Percentiles rank a stretch among this genome's conserved stretches.
Conservation (phyloP, 495 filamentous ascomycete species). For the Talaromyces proteolyticus region DNA sequence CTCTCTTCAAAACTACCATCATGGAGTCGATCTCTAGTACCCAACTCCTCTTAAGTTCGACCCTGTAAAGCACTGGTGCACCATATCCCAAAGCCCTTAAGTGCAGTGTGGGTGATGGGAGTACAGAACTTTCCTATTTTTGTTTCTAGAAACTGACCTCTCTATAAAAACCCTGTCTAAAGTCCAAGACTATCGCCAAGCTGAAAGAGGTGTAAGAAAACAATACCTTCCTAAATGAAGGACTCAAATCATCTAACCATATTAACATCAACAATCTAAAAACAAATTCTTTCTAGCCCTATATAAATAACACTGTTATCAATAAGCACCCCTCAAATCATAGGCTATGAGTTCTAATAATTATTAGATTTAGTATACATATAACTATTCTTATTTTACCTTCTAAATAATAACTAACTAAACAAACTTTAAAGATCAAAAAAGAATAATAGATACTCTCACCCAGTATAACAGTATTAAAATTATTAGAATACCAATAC, state of each 20-base stretch:
- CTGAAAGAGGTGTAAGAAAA: constrained; percentile 8
- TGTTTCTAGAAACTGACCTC: constrained; percentile 6
- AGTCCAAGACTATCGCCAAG: constrained; percentile 11
- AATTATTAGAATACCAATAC: constrained; percentile 7
- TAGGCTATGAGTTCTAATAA: constrained; percentile 26
- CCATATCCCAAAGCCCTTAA: constrained; percentile 20
- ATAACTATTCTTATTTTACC: neutral
- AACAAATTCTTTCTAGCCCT: constrained; percentile 16
- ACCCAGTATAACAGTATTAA: neutral
- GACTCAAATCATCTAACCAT: neutral
- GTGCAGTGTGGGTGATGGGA: constrained; percentile 19
- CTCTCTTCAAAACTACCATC: constrained; percentile 24
- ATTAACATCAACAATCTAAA: constrained; percentile 5
- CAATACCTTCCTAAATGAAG: constrained; percentile 8
- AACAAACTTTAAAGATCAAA: constrained; percentile 4
- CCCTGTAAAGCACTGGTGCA: constrained; percentile 7
- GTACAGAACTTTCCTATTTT: neutral
- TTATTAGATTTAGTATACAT: constrained; percentile 22
- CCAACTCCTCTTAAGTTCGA: constrained; percentile 10
- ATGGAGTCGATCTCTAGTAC: constrained; percentile 26
- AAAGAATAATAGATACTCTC: constrained; percentile 14
- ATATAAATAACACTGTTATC: constrained; percentile 31
- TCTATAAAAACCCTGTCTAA: constrained; percentile 16
- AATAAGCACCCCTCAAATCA: constrained; percentile 20
- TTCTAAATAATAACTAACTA: constrained; percentile 5